A percentile compares a stretch with the other conserved stretches of the same genome.
These are phyloP conservation scores for Tulasnella sp. DNA, from an alignment of 768 basidiomycete species.

Conservation along the genomic window DNA sequence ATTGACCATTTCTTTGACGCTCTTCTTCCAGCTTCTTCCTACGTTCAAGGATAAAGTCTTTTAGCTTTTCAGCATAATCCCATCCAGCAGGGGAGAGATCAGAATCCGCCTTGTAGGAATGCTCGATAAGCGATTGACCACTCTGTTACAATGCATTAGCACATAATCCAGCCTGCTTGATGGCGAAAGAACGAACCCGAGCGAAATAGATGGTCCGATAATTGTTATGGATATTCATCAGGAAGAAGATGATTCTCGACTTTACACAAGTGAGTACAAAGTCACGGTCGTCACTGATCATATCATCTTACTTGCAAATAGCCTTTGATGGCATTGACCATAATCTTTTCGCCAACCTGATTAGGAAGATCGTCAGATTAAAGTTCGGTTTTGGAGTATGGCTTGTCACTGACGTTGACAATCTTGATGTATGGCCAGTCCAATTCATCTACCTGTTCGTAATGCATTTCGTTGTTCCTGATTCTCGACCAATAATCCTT, in stretches of 20 bases:
- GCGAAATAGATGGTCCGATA: constrained; percentile 95
- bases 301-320: constrained; percentile 70
- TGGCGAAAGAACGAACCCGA: constrained; percentile 36
- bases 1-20: constrained; percentile 25
- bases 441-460: constrained; percentile 83
- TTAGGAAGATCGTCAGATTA: not conserved
- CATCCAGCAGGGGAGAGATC: constrained; percentile 90
- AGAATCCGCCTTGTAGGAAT: constrained; percentile 97
- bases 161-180: not conserved
- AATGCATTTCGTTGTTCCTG: constrained; percentile 68
- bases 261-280: too few species aligned
- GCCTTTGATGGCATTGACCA: constrained; percentile 85
- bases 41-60: constrained; percentile 78
- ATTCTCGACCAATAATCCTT: constrained; percentile 89
- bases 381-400: not conserved
- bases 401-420: constrained; percentile 49
- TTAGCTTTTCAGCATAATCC: constrained; percentile 85
- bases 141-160: constrained; percentile 40
- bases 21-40: constrained; percentile 64
- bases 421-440: constrained; percentile 92
- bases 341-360: constrained; percentile 92
- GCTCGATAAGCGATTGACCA: constrained; percentile 96
- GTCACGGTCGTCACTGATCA: not conserved
- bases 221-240: constrained; percentile 98
- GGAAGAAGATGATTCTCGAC: constrained; percentile 93